Conservation (phyloP, 2,329 filamentous ascomycete species). For the Parastagonospora nodorum region DNA sequence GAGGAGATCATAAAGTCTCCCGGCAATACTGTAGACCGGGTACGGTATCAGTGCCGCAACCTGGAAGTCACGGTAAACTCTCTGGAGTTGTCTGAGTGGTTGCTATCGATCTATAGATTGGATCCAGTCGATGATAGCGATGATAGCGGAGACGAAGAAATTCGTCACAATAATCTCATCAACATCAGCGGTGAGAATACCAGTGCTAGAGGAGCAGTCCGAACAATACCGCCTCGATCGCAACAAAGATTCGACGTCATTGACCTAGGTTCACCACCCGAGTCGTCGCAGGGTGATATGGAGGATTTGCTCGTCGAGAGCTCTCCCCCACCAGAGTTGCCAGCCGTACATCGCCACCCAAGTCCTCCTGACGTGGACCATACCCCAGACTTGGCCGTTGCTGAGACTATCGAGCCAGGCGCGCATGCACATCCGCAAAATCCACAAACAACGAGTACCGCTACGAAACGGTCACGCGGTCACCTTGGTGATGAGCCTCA, state of each 20-base stretch:
- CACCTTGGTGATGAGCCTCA: constrained; percentile 24
- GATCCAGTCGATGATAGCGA: constrained; percentile 4
- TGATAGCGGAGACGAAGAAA: constrained; percentile 3
- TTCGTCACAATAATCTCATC: too few relatives aligned
- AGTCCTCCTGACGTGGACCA: neutral
- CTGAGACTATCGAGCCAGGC: constrained; percentile 9
- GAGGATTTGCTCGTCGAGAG: neutral
- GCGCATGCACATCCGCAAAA: neutral
- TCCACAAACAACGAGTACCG: neutral
- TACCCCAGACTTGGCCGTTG: neutral
- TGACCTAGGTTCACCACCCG: constrained; percentile 25
- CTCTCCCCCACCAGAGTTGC: neutral
- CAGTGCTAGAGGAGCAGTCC: too few relatives aligned
- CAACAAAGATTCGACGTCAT: constrained; percentile 13
- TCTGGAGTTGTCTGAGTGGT: constrained; percentile 59
- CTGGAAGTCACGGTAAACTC: constrained; percentile 71
- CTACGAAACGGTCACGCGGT: neutral
- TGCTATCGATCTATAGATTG: constrained; percentile 28
- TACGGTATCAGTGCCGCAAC: constrained; percentile 61
- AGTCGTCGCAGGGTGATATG: constrained; percentile 5
- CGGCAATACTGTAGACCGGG: constrained; percentile 59
- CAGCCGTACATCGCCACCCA: too few relatives aligned
- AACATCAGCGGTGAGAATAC: neutral
- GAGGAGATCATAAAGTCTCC: constrained; percentile 26
- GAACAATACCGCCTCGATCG: too few relatives aligned